These are phyloP conservation scores for Sclerotinia spermophila DNA, from an alignment of 2,329 filamentous ascomycete genomes.

Conservation along the genomic window DNA sequence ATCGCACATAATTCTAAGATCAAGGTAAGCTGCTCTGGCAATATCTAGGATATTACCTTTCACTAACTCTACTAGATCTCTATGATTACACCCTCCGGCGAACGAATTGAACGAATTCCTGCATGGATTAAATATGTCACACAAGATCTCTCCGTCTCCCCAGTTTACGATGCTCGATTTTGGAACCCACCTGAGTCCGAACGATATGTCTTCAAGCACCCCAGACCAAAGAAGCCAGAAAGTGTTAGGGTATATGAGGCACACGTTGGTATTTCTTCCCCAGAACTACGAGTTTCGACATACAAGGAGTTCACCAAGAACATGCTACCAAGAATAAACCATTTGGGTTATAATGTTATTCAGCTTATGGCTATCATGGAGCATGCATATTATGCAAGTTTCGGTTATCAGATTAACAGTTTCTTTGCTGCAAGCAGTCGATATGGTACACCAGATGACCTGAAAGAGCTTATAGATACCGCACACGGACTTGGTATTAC, in stretches of 20 bases:
- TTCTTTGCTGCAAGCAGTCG: slow-evolving; percentile 97
- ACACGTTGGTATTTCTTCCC: slow-evolving; percentile 96
- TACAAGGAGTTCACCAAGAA: slow-evolving; percentile 97
- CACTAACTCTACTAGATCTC: slow-evolving; percentile 60
- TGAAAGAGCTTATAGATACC: slow-evolving; percentile 95
- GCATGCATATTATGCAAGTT: slow-evolving; percentile 98
- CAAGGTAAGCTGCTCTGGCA: slow-evolving; percentile 58
- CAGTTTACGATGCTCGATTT: slow-evolving; percentile 90
- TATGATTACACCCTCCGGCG: slow-evolving; percentile 72
- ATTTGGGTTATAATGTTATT: slow-evolving; percentile 93
- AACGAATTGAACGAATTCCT: slow-evolving; percentile 81
- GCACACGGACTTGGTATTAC: slow-evolving; percentile 88
- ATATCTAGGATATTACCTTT: background rate
- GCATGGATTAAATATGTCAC: slow-evolving; percentile 98
- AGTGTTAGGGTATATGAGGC: slow-evolving; percentile 96
- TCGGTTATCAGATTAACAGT: slow-evolving; percentile 97
- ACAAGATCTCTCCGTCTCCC: slow-evolving; percentile 84
- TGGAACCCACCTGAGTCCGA: slow-evolving; percentile 85
- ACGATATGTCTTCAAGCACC: slow-evolving; percentile 80
- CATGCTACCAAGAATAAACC: slow-evolving; percentile 86
- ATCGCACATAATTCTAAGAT: slow-evolving; percentile 94
- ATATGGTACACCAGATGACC: slow-evolving; percentile 87
- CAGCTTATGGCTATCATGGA: slow-evolving; percentile 99
- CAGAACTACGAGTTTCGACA: slow-evolving; percentile 81
- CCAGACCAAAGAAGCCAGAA: slow-evolving; percentile 74